Evolutionary conservation across 1,139 yeast species (phyloP), one percentile per base, ranked within the genome.

Genomic region (Blastobotrys proliferans): DNA sequence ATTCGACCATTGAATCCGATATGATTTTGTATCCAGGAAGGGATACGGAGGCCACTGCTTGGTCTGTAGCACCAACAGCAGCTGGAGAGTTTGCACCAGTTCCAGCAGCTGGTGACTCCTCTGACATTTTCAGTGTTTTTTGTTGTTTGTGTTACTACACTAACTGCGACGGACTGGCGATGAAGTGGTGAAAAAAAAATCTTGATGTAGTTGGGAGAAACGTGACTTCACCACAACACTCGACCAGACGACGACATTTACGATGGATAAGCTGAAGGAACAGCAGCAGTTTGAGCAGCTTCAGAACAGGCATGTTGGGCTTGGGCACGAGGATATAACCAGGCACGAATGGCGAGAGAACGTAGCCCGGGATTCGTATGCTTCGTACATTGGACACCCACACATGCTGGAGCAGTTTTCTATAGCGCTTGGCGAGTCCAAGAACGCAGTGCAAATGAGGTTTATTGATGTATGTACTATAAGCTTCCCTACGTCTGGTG

Each of bases 361-460:
- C 50, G 73, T 84, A 1, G 80, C 79, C 40, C 69, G 84, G 51
- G 97, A 94, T 59, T 79, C 94, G 0, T 78, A 81, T 51, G 76
- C 87, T 1, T 73, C 84, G 14, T 63, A 86, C 41, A 74, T 79
- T 20, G 83, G 84, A 21, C 95, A 90, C 60, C 78, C 81, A 14
- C 75, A 77, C 3, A 50, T 83, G 43, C 61, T 86, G 35, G 76
- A 79, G 50, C 85, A 85, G 56, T 70, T 81, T 41, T 68, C 94
- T n/a, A 58, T 83, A 6, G 84, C 81, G 0, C 60, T 72, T 40
- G 79, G 77, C 40, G 73, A 76, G 51, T 77, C 83, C 24, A 74
- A 72, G 41, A 68, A 65, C 24, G 51, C 75, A 20, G 61, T 76
- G 18, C 69, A 78, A 42, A 69, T 72, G 38, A 66, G 70, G 35